Evolutionary conservation across 2,329 filamentous ascomycete genomes (phyloP), one percentile per base, ranked within the genome.

Genomic region (Trichoderma endophyticum): DNA sequence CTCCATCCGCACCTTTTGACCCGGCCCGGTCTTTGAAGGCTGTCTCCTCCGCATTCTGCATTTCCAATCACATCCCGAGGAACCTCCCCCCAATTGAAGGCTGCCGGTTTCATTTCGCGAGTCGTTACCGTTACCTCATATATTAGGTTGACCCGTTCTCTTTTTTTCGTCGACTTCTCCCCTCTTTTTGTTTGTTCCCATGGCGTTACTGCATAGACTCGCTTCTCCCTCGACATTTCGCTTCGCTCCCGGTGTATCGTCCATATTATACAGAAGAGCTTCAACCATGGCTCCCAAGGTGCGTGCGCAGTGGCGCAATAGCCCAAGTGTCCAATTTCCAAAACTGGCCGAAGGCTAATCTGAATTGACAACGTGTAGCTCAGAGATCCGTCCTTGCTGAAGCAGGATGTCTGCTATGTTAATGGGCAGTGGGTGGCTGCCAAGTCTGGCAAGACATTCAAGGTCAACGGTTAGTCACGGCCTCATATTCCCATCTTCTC

Each of bases 381-480:
- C 78, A 93, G 90, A 79, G 93, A 95, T 77, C 88, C 89, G 43
- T 93, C 92, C 28, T 88, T 99, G 73, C 89, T 98, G 78, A 98
- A 97, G 85, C 89, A 91, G 76, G 89, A 95, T 80, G 88, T 89
- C 73, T 89, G 90, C 78, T 98, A 95, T 80, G 91, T 98, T 79
- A 95, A 99, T 80, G 96, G 96, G 78, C 88, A 97, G 87, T 99
- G 95, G 93, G 89, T 97, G 74, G 87, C 88, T 77, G 93, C 95
- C 76, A 89, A 90, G 78, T 97, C 94, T 1, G 93, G 94, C 79
- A 91, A 97, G 87, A 97, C 94, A 60, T 99, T 98, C 81, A 91
- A 96, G 80, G 93, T 98, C 73, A 86, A 89, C 75, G 92, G 90
- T 91, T 82, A 75, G 79, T 73, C 39, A 8, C n/a, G 15, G 15